Conservation (phyloP, 371 early-diverging fungal genomes). For the Massospora cicadina region DNA sequence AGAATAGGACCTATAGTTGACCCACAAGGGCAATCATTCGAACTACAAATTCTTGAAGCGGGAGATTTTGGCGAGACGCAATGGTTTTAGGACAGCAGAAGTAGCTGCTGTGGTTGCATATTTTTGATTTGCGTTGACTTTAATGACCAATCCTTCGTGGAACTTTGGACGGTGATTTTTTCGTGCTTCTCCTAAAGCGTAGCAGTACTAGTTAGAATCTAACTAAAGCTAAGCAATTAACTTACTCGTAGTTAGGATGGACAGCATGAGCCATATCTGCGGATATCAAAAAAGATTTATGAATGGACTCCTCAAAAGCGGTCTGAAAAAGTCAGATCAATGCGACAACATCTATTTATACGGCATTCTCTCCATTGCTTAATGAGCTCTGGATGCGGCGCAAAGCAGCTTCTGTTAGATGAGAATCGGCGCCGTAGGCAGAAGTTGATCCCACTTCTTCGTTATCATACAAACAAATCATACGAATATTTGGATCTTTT, state of each 20-base stretch:
- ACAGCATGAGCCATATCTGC: constrained; percentile 90
- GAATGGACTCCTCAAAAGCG: constrained; percentile 68
- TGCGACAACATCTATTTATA: neutral
- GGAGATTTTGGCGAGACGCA: constrained; percentile 52
- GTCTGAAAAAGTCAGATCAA: constrained; percentile 16
- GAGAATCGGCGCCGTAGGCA: constrained; percentile 88
- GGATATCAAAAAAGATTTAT: constrained; percentile 71
- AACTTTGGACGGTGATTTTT: constrained; percentile 76
- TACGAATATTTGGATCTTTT: constrained; percentile 59
- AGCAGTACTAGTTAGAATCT: too few species aligned
- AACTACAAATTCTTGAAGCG: constrained; percentile 89
- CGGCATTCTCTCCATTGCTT: constrained; percentile 9
- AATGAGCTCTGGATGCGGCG: constrained; percentile 28
- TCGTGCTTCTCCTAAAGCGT: constrained; percentile 58
- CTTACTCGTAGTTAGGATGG: constrained; percentile 66
- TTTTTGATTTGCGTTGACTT: constrained; percentile 87
- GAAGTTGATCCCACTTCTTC: constrained; percentile 95
- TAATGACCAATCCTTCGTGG: constrained; percentile 90
- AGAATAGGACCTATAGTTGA: constrained; percentile 95
- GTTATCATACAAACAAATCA: constrained; percentile 87
- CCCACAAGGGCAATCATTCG: constrained; percentile 85
- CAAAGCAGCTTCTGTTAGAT: constrained; percentile 55
- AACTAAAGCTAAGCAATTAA: too few species aligned
- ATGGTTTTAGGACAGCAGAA: constrained; percentile 53
- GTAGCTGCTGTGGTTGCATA: constrained; percentile 91